Base-by-base conservation (phyloP, 2,329 filamentous ascomycete species). In the Knufia petricola region DNA sequence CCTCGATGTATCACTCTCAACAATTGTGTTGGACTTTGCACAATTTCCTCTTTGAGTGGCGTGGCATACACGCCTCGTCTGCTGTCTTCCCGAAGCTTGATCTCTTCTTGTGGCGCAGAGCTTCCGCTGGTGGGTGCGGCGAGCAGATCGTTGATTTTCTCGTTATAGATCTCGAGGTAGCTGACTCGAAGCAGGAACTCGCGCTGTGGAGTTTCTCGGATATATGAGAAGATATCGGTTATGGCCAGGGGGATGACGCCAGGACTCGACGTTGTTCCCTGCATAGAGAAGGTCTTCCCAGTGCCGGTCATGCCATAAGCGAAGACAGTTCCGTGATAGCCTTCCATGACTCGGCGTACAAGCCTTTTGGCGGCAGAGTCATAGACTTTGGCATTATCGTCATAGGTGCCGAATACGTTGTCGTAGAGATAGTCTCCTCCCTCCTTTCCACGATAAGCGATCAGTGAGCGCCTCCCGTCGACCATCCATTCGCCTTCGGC, bases 301-400 rank as follows among this genome's bases (percentile, higher is more conserved):
- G 92, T 96, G 53, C 92, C 92, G 3, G 92, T 98, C 89, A 96
- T 96, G 62, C 92, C 92, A 65, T 98, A 98, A 15, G 90, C 90
- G 64, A 98, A 96, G 20, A 98, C 92, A 1, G 92, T 98, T 51
- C 90, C 92, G 61, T 96, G 90, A 64, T 96, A 98, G 36, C 92
- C 92, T 71, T 98, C 92, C 92, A 98, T 98, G 43, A 98, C 92
- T 60, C 92, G 78, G 58, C 92, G 84, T 40, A 98, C 92, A 45
- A 98, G 74, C 53, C 92, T 84, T 69, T 96, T 96, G 37, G 92
- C 92, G 39, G 81, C 86, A 54, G 90, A 82, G 67, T 98, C 92
- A 64, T 98, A 98, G 8, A 98, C 92, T 63, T 84, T 84, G 46
- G 87, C 81, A 64, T 98, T 98, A 64, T 95, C 86, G 63, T 98